Evolutionary conservation across 768 basidiomycete species (phyloP), one percentile per base, ranked within the genome.

Genomic region (Phanerodontia chrysosporium): DNA sequence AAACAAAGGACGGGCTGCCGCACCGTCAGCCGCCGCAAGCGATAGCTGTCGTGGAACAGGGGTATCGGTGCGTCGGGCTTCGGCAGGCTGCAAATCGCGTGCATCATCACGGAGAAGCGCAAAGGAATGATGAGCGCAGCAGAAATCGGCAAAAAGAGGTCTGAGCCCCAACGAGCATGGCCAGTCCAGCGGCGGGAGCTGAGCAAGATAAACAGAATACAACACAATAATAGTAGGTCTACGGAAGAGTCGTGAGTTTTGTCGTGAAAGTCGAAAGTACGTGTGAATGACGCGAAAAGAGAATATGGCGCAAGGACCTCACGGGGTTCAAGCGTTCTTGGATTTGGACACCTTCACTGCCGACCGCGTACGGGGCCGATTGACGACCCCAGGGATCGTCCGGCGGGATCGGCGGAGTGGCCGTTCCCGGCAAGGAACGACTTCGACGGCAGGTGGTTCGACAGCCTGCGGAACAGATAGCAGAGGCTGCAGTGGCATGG

Each of bases 401-500:
- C 89, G 76, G 73, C 84, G 87, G 60, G 89, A 90, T 59, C 87
- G 78, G 28, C 85, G 75, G 55, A 85, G 65, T 0, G 80, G 78
- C 45, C 73, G 74, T 42, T 74, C 75, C 7, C 59, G 66, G n/a
- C 35, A 51, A 66, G 66, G 46, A 9, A 32, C 52, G 22, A n/a
- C 46, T 46, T 56, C 60, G n/a, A 35, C 39, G 14, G n/a, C 63
- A 14, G 16, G 25, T 14, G 58, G 39, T 28, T 56, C 56, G 22
- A 32, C 53, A n/a, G 39, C 46, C 29, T n/a, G 45, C 35, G 16
- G 54, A 48, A 14, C 27, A 18, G 49, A 49, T 3, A n/a, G 48
- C 48, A 29, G 28, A 27, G 48, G 49, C 18, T 30, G 49, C 9
- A 51, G 57, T 24, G 51, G 32, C 22, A 58, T 42, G 35, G 30